Evolutionary conservation across 768 basidiomycete species (phyloP), one percentile per base, ranked within the genome.

Genomic region (Cyclocybe aegerita): DNA sequence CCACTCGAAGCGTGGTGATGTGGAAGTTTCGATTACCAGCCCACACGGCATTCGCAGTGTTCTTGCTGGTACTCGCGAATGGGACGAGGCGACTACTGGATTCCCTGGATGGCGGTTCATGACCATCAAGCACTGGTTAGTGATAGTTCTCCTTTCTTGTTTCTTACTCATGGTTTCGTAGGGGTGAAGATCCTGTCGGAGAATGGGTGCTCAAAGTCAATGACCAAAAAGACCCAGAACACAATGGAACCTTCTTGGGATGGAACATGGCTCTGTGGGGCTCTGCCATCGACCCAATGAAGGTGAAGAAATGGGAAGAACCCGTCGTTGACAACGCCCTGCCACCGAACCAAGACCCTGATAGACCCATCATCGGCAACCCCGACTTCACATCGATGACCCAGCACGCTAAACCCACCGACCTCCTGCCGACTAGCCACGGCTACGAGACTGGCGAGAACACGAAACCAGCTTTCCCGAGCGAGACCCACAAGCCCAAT

Each of bases 221-320:
- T 23, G 97, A 99, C 60, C 85, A 87, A 60, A 72, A 73, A 39
- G 82, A 81, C 29, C 57, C 62, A 15, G 67, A 64, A 1, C 73
- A 79, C 53, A 80, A 76, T 14, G 83, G 83, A 33, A 71, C 69
- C 14, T 94, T 99, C 77, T 74, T 92, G 33, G 90, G 90, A 5
- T 99, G 95, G 96, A 85, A 83, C 45, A 82, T 98, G 70, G 83
- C 86, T 48, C 78, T 99, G 45, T 99, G 93, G 91, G 96, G 96
- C 16, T 83, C 87, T 30, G 75, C 86, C 33, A 77, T 89, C 46
- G 92, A 98, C 65, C 70, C 90, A 0, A 62, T 77, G 2, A 79
- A 81, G 55, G 82, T 83, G 8, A 80, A 74, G 55, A 75, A 75
- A 44, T 94, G 82, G 60, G 72, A 78, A 29, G 74, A 88, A 12